These are phyloP conservation scores for Solanum rostratum DNA, from an alignment of 257 asterid genomes.

Conservation along the genomic window DNA sequence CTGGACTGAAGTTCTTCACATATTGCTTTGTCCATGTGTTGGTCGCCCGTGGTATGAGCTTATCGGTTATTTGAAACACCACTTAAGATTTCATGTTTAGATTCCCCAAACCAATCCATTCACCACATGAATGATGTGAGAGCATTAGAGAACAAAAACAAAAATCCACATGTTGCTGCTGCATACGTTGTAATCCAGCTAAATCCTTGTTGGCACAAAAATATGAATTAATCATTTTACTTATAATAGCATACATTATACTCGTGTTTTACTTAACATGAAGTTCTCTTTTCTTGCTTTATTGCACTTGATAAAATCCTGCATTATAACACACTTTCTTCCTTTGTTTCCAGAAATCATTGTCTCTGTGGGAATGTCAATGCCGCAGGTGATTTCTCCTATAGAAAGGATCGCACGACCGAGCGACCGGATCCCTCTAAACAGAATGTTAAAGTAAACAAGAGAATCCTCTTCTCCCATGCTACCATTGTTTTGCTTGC, in stretches of 20 bases:
- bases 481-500: background rate
- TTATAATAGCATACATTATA: background rate
- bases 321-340: background rate
- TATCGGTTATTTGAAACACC: background rate
- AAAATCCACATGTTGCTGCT: background rate
- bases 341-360: constrained; percentile 58
- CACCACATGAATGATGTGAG: background rate
- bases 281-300: background rate
- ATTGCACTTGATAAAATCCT: background rate
- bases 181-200: background rate
- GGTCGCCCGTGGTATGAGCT: background rate
- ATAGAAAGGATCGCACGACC: constrained; percentile 23
- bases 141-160: background rate
- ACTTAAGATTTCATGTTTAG: background rate
- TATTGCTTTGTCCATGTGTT: background rate
- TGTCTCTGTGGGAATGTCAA: constrained; percentile 85
- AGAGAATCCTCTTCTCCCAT: background rate
- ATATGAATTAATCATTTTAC: background rate
- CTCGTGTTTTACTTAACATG: background rate
- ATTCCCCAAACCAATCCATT: background rate
- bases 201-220: background rate
- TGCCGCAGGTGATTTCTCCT: constrained; percentile 77
- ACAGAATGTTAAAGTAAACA: constrained; percentile 25
- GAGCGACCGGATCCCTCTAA: constrained; percentile 30
- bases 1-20: background rate